Conservation (phyloP, 2,329 filamentous ascomycete species). For the Paracoccidioides lutzii region DNA sequence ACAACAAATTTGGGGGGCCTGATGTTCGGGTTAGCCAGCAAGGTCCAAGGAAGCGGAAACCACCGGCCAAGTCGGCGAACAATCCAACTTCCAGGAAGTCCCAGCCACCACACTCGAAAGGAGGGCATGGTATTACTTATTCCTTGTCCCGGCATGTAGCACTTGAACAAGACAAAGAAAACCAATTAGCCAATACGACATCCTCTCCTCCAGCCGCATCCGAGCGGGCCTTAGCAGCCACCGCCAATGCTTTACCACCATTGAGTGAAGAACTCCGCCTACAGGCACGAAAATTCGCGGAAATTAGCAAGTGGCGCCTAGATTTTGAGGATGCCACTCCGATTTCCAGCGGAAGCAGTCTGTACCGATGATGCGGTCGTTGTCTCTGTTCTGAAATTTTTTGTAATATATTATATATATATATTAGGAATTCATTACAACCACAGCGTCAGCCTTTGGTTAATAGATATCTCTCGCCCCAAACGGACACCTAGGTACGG, state of each 20-base stretch:
- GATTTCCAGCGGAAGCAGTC: conserved; percentile 16
- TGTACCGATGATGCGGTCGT: conserved; percentile 8
- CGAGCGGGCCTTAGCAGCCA: conserved; percentile 15
- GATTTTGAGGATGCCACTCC: conserved; percentile 31
- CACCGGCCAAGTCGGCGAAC: background rate
- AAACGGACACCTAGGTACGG: too few species aligned
- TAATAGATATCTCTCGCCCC: too few species aligned
- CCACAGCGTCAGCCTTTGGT: too few species aligned
- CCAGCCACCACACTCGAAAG: background rate
- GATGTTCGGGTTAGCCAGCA: too few species aligned
- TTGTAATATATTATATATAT: background rate
- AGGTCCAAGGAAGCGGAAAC: background rate
- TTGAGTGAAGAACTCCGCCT: conserved; percentile 26
- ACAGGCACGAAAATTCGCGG: conserved; percentile 28
- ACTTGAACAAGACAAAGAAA: conserved; percentile 20
- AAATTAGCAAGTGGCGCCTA: conserved; percentile 32
- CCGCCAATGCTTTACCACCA: conserved; percentile 9
- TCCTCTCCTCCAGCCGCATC: conserved; percentile 23
- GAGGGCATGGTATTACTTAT: conserved; percentile 6
- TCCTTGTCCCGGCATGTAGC: conserved; percentile 9
- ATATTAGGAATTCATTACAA: background rate
- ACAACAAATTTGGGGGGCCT: background rate
- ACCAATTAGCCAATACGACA: conserved; percentile 13
- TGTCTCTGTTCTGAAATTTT: background rate
- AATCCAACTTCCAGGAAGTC: background rate